phyloP scores from a whole-genome alignment of 2,329 filamentous ascomycete species.

The Hymenoscyphus repandus region DNA sequence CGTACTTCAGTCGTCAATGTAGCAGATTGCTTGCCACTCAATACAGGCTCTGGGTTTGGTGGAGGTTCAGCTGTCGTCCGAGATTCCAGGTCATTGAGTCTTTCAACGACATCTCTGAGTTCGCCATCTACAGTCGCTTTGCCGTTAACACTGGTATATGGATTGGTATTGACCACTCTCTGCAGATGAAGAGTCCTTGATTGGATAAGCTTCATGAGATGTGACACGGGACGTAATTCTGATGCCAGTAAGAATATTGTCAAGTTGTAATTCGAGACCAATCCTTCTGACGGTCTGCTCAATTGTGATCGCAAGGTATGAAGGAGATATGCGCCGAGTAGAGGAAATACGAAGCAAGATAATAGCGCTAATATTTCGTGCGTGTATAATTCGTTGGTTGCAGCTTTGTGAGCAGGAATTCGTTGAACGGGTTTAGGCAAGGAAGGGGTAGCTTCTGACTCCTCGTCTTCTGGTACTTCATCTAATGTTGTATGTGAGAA shows the following conservation, averaged over 20 bases:
- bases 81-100: constrained; percentile 66
- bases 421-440: constrained; percentile 16
- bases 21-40: constrained; percentile 36
- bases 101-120: constrained; percentile 48
- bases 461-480: constrained; percentile 25
- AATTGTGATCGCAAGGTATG: constrained; percentile 77
- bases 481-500: constrained; percentile 25
- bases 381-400: constrained; percentile 59
- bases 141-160: constrained; percentile 34
- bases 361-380: constrained; percentile 72
- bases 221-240: constrained; percentile 76
- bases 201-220: constrained; percentile 75
- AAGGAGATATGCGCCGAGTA: constrained; percentile 76
- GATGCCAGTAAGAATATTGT: constrained; percentile 85
- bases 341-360: constrained; percentile 74
- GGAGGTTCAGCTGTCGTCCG: constrained; percentile 37
- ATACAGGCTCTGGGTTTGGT: constrained; percentile 30
- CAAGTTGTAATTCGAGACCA: constrained; percentile 90
- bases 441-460: constrained; percentile 9
- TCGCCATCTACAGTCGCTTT: constrained; percentile 38
- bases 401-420: constrained; percentile 31
- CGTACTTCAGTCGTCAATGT: constrained; percentile 51
- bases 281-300: constrained; percentile 74
- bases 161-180: constrained; percentile 56
- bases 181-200: constrained; percentile 78